phyloP scores from a whole-genome alignment of 176 grass and related monocot genomes.

The Leersia perrieri region DNA sequence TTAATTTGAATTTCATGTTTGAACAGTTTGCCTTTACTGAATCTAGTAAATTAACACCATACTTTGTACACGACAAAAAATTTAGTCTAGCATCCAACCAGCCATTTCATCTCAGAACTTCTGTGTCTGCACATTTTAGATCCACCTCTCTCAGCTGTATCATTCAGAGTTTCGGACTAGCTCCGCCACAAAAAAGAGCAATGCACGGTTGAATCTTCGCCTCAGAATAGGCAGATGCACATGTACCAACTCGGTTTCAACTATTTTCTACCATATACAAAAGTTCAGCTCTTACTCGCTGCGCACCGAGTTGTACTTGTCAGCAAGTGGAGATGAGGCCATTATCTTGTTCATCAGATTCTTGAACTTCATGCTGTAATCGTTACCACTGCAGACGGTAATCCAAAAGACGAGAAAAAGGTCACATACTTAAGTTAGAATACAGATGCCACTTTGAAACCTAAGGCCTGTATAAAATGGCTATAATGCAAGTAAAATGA shows the following conservation, averaged over 20 bases:
- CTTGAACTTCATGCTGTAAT: conserved; percentile 94
- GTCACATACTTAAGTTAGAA: neutral
- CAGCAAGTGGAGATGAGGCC: conserved; percentile 53
- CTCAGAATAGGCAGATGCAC: neutral
- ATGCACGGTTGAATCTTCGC: neutral
- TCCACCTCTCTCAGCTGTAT: neutral
- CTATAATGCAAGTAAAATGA: neutral
- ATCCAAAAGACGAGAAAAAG: neutral
- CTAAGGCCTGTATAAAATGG: neutral
- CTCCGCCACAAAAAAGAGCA: neutral
- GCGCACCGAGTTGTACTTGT: conserved; percentile 89
- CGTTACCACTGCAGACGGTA: conserved; percentile 60
- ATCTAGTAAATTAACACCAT: conserved; percentile 1
- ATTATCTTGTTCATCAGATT: conserved; percentile 82
- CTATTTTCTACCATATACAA: conserved; percentile 46
- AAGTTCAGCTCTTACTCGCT: conserved; percentile 51
- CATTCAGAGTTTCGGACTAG: neutral
- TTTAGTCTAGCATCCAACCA: neutral
- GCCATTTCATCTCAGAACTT: neutral
- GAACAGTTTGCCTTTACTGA: neutral
- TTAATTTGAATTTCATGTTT: too few relatives aligned
- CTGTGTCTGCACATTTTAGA: neutral
- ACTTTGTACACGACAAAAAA: conserved; percentile 29
- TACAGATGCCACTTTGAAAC: neutral
- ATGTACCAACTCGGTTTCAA: conserved; percentile 9